Evolutionary conservation across 2,329 filamentous ascomycete genomes (phyloP).

Genomic region (Sporothrix brunneoviolacea): DNA sequence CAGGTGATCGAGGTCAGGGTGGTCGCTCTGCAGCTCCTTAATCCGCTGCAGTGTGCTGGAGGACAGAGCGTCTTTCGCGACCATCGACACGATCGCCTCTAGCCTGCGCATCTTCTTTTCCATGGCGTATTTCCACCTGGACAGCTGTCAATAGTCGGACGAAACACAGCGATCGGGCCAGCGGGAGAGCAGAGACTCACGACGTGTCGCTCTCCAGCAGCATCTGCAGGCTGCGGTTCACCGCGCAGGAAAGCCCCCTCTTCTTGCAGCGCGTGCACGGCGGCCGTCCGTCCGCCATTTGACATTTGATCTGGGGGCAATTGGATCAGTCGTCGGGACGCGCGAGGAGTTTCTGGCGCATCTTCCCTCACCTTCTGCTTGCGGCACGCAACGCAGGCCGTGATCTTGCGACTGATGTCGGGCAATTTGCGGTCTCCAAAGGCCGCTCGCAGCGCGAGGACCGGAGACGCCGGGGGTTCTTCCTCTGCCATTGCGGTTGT

Average conservation of each 20-base stretch:
- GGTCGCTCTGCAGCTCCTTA: not conserved
- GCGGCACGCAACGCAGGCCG: conserved; percentile 33
- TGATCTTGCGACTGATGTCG: conserved; percentile 29
- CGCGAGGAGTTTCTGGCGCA: too few relatives aligned
- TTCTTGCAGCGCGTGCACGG: conserved; percentile 12
- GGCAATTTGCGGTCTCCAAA: conserved; percentile 30
- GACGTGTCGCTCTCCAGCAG: conserved; percentile 10
- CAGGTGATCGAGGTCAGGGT: not conserved
- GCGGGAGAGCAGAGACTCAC: too few relatives aligned
- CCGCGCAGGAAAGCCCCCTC: conserved; percentile 8
- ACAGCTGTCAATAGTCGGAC: too few relatives aligned
- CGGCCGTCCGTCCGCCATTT: conserved; percentile 8
- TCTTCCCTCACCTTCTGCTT: conserved; percentile 31
- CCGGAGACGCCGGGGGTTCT: conserved; percentile 37
- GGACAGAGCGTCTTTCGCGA: not conserved
- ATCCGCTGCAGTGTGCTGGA: not conserved
- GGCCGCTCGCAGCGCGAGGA: conserved; percentile 25
- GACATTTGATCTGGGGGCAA: conserved; percentile 12
- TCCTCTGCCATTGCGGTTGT: not conserved
- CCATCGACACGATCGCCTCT: not conserved
- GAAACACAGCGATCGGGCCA: too few relatives aligned
- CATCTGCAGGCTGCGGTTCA: conserved; percentile 12
- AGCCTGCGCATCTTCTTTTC: conserved; percentile 7
- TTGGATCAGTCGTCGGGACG: not conserved
- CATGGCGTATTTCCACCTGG: conserved; percentile 10